These are phyloP conservation scores for Penicillium salamii DNA, from an alignment of 495 filamentous ascomycete species.

Conservation along the genomic window DNA sequence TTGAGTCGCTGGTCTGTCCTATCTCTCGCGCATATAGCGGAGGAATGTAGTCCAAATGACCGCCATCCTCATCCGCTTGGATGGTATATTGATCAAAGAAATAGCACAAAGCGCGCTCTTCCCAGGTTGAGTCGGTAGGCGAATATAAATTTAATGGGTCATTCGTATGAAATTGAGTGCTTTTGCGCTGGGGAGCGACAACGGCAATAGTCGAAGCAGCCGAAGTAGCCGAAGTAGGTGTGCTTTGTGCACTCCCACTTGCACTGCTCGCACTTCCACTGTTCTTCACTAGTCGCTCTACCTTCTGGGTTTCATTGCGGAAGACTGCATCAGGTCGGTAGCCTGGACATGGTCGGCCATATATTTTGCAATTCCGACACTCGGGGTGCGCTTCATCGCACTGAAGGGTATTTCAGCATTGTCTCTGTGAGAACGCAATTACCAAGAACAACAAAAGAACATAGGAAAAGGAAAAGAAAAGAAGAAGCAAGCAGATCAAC, in stretches of 20 bases:
- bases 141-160: slow-evolving; percentile 16
- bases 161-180: background rate
- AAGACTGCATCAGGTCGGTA: slow-evolving; percentile 42
- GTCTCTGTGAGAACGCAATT: background rate
- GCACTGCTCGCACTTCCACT: slow-evolving; percentile 6
- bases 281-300: slow-evolving; percentile 27
- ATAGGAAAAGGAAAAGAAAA: background rate
- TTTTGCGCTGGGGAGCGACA: background rate
- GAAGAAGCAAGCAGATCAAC: slow-evolving; percentile 1
- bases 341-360: slow-evolving; percentile 43
- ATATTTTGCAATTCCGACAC: slow-evolving; percentile 41
- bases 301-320: slow-evolving; percentile 37
- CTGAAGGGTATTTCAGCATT: slow-evolving; percentile 25
- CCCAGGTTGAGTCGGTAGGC: slow-evolving; percentile 35
- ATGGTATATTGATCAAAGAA: slow-evolving; percentile 46
- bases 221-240: background rate
- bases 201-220: background rate
- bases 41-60: slow-evolving; percentile 38
- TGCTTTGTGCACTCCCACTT: background rate
- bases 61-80: slow-evolving; percentile 19
- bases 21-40: slow-evolving; percentile 32
- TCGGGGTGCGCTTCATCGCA: slow-evolving; percentile 44
- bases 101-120: slow-evolving; percentile 41
- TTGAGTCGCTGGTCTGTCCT: slow-evolving; percentile 5
- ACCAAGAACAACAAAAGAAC: background rate